Evolutionary conservation across 2,329 filamentous ascomycete species (phyloP).

Genomic region (Ascomycota sp.): DNA sequence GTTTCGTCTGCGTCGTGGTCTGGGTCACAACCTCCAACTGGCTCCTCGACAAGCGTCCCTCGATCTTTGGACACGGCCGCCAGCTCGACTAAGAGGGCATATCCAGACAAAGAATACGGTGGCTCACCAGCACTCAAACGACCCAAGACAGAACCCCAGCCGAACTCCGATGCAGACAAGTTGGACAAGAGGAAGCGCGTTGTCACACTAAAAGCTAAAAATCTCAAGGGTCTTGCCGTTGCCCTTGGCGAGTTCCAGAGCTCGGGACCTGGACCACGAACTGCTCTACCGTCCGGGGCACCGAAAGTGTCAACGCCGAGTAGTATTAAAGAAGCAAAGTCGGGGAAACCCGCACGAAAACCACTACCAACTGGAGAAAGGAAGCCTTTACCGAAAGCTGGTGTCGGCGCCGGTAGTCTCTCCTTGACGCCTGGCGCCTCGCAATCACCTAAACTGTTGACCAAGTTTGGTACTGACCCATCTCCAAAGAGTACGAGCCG

Average conservation of each 20-base stretch:
- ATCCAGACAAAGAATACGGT: conserved; percentile 16
- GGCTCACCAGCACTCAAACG: conserved; percentile 16
- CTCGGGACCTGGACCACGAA: conserved; percentile 7
- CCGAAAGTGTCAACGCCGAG: conserved; percentile 8
- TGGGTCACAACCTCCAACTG: conserved; percentile 2
- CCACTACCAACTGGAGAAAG: conserved; percentile 14
- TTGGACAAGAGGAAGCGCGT: conserved; percentile 12
- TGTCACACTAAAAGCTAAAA: conserved; percentile 16
- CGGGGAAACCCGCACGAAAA: conserved; percentile 15
- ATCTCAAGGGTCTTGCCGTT: conserved; percentile 14
- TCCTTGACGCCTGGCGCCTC: conserved; percentile 4
- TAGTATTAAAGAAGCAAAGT: conserved; percentile 10
- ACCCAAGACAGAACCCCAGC: conserved; percentile 14
- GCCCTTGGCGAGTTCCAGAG: conserved; percentile 12
- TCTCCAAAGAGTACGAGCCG: conserved; percentile 8
- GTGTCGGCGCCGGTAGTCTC: conserved; percentile 6
- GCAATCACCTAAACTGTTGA: conserved; percentile 9
- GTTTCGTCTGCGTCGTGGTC: conserved; percentile 2
- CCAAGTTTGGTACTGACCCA: conserved; percentile 6
- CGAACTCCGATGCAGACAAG: conserved; percentile 5
- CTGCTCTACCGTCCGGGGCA: conserved; percentile 12
- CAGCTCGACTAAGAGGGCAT: conserved; percentile 14
- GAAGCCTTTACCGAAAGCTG: conserved; percentile 12
- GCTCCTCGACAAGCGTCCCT: conserved; percentile 5
- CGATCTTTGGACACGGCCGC: conserved; percentile 4